phyloP scores from a whole-genome alignment of 768 basidiomycete species.

The Mycena crocata region DNA sequence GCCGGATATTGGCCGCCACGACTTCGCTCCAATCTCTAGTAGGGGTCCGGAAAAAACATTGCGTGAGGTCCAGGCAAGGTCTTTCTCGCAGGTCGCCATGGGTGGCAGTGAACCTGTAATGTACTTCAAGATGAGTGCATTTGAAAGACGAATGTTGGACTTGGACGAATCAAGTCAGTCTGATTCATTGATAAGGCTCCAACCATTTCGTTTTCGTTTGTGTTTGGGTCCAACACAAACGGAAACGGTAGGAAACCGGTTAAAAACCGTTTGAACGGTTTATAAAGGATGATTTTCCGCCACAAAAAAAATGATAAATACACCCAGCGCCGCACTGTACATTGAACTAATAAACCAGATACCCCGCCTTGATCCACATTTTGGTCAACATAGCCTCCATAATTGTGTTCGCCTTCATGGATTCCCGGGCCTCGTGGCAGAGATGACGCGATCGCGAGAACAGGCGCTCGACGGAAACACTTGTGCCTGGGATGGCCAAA shows the following conservation, averaged over 20 bases:
- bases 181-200: background rate
- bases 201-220: background rate
- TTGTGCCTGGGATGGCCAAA: constrained; percentile 38
- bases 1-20: too few relatives aligned
- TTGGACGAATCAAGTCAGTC: too few relatives aligned
- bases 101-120: too few relatives aligned
- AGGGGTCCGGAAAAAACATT: too few relatives aligned
- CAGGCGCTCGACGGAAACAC: constrained; percentile 37
- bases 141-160: too few relatives aligned
- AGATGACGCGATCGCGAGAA: constrained; percentile 39
- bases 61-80: too few relatives aligned
- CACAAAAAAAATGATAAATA: too few relatives aligned
- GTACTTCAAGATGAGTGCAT: too few relatives aligned
- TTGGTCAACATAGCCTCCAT: constrained; percentile 33
- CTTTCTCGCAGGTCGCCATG: too few relatives aligned
- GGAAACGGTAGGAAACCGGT: background rate
- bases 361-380: constrained; percentile 33
- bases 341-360: background rate
- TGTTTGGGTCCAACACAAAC: background rate
- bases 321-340: too few relatives aligned
- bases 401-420: constrained; percentile 37
- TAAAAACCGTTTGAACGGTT: background rate
- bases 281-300: background rate
- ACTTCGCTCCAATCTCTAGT: too few relatives aligned
- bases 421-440: constrained; percentile 31